A percentile compares a stretch with the other conserved stretches of the same genome.
Evolutionary conservation across 306 rosid genomes (phyloP).

Genomic region (Gillenia trifoliata): DNA sequence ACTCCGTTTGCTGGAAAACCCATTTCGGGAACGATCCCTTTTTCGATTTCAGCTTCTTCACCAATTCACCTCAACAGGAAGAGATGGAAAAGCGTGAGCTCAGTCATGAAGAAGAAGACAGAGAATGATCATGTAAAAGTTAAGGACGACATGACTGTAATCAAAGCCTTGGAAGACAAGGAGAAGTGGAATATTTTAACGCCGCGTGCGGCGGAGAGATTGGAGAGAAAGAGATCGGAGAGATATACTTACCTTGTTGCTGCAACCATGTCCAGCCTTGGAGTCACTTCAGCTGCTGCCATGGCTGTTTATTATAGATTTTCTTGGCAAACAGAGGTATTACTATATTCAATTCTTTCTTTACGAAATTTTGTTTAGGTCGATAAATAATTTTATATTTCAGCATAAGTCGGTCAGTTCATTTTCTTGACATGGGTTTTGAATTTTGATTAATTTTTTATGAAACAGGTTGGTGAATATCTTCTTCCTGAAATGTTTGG

Average conservation of each 20-base stretch:
- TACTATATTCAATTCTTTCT: no score
- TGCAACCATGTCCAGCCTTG: conserved; percentile 70
- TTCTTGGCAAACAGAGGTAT: conserved; percentile 83
- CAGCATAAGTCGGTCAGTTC: no score
- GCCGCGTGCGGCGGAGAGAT: conserved; percentile 28
- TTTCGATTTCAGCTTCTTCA: not conserved
- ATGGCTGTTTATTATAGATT: conserved; percentile 75
- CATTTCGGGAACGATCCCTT: conserved; percentile 7
- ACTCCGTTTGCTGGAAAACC: not conserved
- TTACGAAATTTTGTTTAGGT: no score
- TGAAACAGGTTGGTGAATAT: conserved; percentile 54
- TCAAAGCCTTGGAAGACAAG: not conserved
- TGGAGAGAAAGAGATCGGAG: conserved; percentile 60
- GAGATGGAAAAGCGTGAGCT: not conserved
- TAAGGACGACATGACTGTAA: not conserved
- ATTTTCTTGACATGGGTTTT: not conserved
- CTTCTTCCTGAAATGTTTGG: conserved; percentile 74
- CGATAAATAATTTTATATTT: no score
- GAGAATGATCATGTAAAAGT: not conserved
- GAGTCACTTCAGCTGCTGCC: conserved; percentile 65
- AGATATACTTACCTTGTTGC: conserved; percentile 62
- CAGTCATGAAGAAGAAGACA: conserved; percentile 14
- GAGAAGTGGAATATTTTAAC: not conserved
- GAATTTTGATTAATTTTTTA: conserved; percentile 1
- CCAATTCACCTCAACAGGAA: conserved; percentile 1